phyloP scores from a whole-genome alignment of 108 stramenopile genomes.

The Cyclotella kingstonii region DNA sequence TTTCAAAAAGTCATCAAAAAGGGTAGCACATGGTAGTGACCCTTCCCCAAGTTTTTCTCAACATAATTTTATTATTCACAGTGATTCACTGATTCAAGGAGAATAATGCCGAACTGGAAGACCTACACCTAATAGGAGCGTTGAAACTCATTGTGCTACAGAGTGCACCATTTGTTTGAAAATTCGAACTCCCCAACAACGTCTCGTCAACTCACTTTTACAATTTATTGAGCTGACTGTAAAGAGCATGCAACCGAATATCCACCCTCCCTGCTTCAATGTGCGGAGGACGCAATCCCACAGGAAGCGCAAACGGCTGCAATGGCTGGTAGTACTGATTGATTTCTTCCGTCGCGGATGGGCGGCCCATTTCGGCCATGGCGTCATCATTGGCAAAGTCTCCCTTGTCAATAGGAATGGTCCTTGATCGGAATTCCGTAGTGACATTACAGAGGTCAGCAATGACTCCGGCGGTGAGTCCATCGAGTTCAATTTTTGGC shows the following conservation, averaged over 20 bases:
- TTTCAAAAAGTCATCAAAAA: no score
- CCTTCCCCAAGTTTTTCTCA: no score
- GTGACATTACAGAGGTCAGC: constrained; percentile 46
- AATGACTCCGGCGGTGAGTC: constrained; percentile 42
- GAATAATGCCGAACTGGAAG: no score
- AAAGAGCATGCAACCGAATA: constrained; percentile 44
- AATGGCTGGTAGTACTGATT: constrained; percentile 41
- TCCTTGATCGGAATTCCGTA: constrained; percentile 30
- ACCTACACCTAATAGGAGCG: no score
- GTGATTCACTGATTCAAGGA: no score
- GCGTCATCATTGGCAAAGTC: constrained; percentile 35
- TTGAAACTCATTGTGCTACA: no score
- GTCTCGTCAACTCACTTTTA: not conserved
- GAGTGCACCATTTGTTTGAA: no score
- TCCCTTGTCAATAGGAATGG: constrained; percentile 35
- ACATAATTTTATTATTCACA: no score
- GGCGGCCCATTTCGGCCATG: no score
- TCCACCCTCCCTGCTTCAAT: constrained; percentile 51
- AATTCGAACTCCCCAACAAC: no score
- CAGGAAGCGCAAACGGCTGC: constrained; percentile 41
- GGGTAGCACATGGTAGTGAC: no score
- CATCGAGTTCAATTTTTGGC: constrained; percentile 41
- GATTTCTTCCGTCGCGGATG: constrained; percentile 23
- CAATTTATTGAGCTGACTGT: constrained; percentile 37
- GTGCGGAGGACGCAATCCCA: constrained; percentile 35